Evolutionary conservation across 305 asterid genomes (phyloP), one percentile per base, ranked within the genome.

Genomic region (Fraxinus latifolia): DNA sequence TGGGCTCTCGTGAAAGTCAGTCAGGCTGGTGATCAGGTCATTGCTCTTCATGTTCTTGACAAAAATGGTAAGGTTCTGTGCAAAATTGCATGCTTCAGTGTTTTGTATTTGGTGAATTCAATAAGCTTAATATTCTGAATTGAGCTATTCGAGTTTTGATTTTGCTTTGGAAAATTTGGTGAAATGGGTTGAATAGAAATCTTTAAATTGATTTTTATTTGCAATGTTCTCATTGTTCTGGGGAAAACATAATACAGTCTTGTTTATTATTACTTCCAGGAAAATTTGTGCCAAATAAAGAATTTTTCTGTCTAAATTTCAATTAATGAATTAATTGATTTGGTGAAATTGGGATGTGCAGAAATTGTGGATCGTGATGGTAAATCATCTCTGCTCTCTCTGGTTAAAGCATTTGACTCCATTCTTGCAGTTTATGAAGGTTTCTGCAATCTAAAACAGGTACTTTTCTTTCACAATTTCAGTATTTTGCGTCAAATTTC

Each of bases 1-100:
- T 95, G 99, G 99, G 96, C 98, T 83, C 85, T 95, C 50, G 97
- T 95, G 93, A 95, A 80, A 80, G 94, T 94, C 60, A 97, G 97
- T 83, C 93, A 90, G 83, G 82, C 96, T 34, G 99, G 99, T 82
- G 98, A 95, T 91, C 91, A 87, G 31, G 96, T 95, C 83, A 70
- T 96, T 89, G 99, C 97, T 4, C 94, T 96, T 85, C 98, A 96
- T 83, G 97, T 96, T 77, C 94, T 94, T 75, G 75, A 84, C 83
- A 92, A 83, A 84, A 90, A 91, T 83, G 97, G 99, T 93, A 19
- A 36, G 75, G 0, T 27, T 67, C 25, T 9, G 3, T 5, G 34
- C 31, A 19, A 7, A 62, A 77, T 50, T 77, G 36, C 36, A 17
- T 11, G 4, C 36, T 6, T 32, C 1, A 19, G 70, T 25, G 3